Conservation (phyloP, 176 grass and related monocot species). For the Tillandsia fasciculata region DNA sequence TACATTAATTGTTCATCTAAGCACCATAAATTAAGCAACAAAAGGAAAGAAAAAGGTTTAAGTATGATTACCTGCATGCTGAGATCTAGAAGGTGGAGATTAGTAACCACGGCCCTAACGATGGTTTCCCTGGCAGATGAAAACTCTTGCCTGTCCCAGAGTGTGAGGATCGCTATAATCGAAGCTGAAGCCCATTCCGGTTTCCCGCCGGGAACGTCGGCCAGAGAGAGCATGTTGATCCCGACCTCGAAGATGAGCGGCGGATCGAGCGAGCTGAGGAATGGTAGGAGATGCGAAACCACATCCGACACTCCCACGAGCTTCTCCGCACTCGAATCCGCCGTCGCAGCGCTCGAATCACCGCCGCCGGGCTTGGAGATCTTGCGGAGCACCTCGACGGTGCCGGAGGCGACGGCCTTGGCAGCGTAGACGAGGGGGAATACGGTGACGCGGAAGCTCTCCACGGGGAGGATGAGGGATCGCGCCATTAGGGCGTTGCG, state of each 20-base stretch:
- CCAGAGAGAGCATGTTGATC: conserved; percentile 90
- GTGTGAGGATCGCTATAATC: conserved; percentile 78
- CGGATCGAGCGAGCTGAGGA: conserved; percentile 83
- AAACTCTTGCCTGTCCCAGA: conserved; percentile 94
- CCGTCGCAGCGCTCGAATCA: conserved; percentile 16
- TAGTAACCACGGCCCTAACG: conserved; percentile 84
- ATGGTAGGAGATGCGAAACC: conserved; percentile 78
- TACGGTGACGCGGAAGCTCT: conserved; percentile 75
- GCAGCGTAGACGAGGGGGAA: conserved; percentile 79
- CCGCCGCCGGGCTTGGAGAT: conserved; percentile 63
- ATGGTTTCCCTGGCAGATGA: conserved; percentile 95
- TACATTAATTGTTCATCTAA: too few species aligned
- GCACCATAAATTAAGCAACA: too few species aligned
- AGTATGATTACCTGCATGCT: conserved; percentile 66
- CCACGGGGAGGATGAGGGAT: conserved; percentile 78
- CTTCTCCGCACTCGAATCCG: conserved; percentile 68
- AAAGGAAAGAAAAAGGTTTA: neutral
- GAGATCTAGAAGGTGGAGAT: conserved; percentile 96
- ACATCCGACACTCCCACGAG: conserved; percentile 84
- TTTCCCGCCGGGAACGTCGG: conserved; percentile 91
- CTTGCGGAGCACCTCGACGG: conserved; percentile 47
- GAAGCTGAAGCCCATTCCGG: conserved; percentile 96
- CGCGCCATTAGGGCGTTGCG: conserved; percentile 74
- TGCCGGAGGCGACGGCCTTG: conserved; percentile 83
- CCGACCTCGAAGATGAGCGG: conserved; percentile 94